Base-by-base conservation (phyloP, 2,329 filamentous ascomycete species). In the Apiospora koreana region DNA sequence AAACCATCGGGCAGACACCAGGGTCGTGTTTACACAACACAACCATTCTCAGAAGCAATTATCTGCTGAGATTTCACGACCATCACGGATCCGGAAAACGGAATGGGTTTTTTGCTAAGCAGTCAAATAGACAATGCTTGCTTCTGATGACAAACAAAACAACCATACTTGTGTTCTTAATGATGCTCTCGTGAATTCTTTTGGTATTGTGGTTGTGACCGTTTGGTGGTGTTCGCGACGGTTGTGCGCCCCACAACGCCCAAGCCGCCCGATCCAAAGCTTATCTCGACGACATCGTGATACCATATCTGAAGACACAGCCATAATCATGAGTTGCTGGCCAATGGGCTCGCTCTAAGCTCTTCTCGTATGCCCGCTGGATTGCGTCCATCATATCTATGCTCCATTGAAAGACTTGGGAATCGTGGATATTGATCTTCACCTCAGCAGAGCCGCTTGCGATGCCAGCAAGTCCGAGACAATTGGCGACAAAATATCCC, bases 81-180 rank as follows among this genome's bases (percentile, higher is more conserved):
- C 67, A 65, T 38, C 54, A 62, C 67, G 69, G 66, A 70, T 68
- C 67, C 58, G 45, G 25, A 64, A 66, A 45, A 41, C 41, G 69
- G 43, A 54, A 62, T 67, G 65, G 66, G 65, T 50, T 45, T 45
- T 35, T 69, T 69, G 48, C 62, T 71, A 66, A 70, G 70, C 70
- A 71, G 70, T 71, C 67, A 71, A 71, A 67, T 69, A 43, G 70
- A 71, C 64, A 71, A 54, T 69, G 46, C 43, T 67, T 71, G 67
- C 70, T 71, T 71, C 67, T 71, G 67, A 62, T 38, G 54, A 62
- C 54, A 62, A 6, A 28, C 5, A n/a, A 28, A n/a, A 38, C 31
- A n/a, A 25, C 10, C n/a, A n/a, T n/a, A 28, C 18, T 38, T 10
- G 8, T 62, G 3, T 38, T n/a, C 9, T 38, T 21, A n/a, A n/a